Evolutionary conservation across 2,329 filamentous ascomycete species (phyloP).

Genomic region (Orbilia quercus): DNA sequence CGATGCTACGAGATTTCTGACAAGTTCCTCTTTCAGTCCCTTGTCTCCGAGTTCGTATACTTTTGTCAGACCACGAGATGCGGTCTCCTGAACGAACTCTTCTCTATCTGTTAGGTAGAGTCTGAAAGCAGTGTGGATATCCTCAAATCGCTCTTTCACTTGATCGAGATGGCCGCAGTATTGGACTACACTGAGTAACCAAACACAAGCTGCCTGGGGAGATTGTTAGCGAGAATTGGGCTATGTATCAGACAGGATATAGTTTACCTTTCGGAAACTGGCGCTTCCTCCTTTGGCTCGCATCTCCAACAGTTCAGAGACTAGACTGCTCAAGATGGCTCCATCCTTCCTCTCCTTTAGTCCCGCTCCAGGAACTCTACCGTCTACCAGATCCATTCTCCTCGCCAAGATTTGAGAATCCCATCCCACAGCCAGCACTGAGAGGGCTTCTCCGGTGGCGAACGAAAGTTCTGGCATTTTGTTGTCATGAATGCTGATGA

Average conservation of each 20-base stretch:
- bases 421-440: slow-evolving; percentile 82
- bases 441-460: slow-evolving; percentile 86
- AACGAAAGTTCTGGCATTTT: slow-evolving; percentile 90
- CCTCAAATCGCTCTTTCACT: slow-evolving; percentile 78
- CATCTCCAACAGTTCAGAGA: slow-evolving; percentile 75
- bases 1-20: slow-evolving; percentile 85
- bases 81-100: slow-evolving; percentile 91
- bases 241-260: slow-evolving; percentile 69
- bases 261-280: slow-evolving; percentile 57
- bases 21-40: slow-evolving; percentile 80
- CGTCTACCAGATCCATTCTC: slow-evolving; percentile 60
- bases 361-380: slow-evolving; percentile 30
- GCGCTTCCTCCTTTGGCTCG: slow-evolving; percentile 53
- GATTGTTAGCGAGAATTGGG: slow-evolving; percentile 81
- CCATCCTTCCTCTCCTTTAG: slow-evolving; percentile 58
- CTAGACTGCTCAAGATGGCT: slow-evolving; percentile 67
- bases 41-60: slow-evolving; percentile 93
- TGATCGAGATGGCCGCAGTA: slow-evolving; percentile 83
- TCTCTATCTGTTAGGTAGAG: slow-evolving; percentile 86
- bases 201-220: slow-evolving; percentile 91
- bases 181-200: slow-evolving; percentile 90
- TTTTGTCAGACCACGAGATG: slow-evolving; percentile 87
- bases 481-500: slow-evolving; percentile 83
- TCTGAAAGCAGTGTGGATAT: slow-evolving; percentile 89
- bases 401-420: slow-evolving; percentile 78